Evolutionary conservation across 179 eudicot genomes (phyloP).

Genomic region (Vitellaria paradoxa): DNA sequence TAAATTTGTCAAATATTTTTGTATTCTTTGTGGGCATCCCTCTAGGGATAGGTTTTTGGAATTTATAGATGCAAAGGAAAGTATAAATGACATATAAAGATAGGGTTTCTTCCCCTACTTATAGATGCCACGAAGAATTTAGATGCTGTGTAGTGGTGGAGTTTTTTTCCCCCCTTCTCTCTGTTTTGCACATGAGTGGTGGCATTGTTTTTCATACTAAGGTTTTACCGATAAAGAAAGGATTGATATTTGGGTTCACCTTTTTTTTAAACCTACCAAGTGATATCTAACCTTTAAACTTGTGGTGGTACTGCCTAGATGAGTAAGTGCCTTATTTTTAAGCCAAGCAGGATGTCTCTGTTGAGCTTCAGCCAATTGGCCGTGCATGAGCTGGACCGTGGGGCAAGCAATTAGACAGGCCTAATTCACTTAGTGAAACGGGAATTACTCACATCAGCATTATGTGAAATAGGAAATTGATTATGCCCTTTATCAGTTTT

Average conservation of each 20-base stretch:
- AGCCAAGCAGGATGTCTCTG: neutral
- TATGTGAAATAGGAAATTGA: neutral
- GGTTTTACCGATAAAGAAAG: neutral
- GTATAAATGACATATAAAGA: too few relatives aligned
- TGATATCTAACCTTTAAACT: neutral
- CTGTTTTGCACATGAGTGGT: neutral
- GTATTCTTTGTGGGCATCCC: neutral
- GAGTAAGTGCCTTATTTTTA: neutral
- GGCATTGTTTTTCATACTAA: too few relatives aligned
- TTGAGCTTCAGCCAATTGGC: neutral
- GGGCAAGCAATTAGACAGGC: neutral
- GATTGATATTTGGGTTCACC: too few relatives aligned
- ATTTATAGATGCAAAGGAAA: neutral
- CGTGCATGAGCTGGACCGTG: neutral
- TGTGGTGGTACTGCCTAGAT: neutral
- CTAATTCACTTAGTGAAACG: neutral
- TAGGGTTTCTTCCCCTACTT: too few relatives aligned
- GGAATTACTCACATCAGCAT: neutral
- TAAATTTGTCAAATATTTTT: neutral
- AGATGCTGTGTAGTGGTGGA: neutral
- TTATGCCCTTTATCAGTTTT: neutral
- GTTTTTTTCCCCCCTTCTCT: too few relatives aligned
- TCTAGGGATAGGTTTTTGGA: too few relatives aligned
- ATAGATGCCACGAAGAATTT: neutral
- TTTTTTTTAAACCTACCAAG: neutral